phyloP scores from a whole-genome alignment of 495 filamentous ascomycete genomes.

The Aspergillus panamensis region DNA sequence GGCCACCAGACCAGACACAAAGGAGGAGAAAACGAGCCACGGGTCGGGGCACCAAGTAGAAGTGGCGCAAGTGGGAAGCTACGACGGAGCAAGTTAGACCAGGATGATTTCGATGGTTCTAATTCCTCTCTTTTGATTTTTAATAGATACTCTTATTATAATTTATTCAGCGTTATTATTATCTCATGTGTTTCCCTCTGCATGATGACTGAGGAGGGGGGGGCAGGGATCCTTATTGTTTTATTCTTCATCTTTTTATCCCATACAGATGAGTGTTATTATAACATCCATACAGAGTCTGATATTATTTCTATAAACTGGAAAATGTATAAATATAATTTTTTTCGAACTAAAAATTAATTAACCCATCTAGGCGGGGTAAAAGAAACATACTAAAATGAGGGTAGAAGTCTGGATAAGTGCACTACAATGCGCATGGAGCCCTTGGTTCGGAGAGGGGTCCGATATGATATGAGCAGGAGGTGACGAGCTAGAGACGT shows the following conservation, averaged over 20 bases:
- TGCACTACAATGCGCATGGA: constrained; percentile 2
- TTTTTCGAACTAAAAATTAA: neutral
- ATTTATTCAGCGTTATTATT: neutral
- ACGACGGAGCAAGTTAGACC: constrained; percentile 16
- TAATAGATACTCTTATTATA: constrained; percentile 1
- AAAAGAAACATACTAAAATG: constrained; percentile 12
- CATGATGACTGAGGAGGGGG: too few relatives aligned
- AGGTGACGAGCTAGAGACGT: constrained; percentile 12
- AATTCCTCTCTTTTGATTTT: constrained; percentile 1
- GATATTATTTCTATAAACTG: neutral
- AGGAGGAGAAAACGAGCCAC: constrained; percentile 28
- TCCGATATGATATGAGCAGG: neutral
- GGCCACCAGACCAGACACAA: constrained; percentile 23
- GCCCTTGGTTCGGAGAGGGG: constrained; percentile 16
- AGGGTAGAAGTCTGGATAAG: constrained; percentile 16
- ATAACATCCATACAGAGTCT: neutral
- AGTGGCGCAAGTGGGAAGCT: constrained; percentile 25
- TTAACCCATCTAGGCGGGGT: constrained; percentile 19
- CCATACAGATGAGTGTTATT: neutral
- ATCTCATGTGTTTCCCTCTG: too few relatives aligned
- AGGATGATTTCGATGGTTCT: constrained; percentile 2
- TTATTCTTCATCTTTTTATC: too few relatives aligned
- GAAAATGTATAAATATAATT: neutral
- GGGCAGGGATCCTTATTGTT: too few relatives aligned
- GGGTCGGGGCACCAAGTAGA: constrained; percentile 24